Evolutionary conservation across 305 asterid genomes (phyloP).

Genomic region (Rubia balearica): DNA sequence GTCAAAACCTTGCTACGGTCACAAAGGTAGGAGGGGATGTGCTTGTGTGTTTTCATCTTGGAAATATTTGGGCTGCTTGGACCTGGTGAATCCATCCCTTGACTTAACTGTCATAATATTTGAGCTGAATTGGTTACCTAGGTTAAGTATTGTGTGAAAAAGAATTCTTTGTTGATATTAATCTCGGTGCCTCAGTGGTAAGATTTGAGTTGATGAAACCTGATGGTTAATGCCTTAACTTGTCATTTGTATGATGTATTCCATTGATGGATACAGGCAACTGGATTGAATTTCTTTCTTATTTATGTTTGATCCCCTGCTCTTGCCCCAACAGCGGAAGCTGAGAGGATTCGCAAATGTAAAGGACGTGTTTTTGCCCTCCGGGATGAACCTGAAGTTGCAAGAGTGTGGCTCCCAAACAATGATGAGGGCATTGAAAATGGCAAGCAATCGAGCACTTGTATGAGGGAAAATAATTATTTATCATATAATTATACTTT

Average conservation of each 20-base stretch:
- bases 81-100: neutral
- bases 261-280: neutral
- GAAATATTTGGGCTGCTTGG: neutral
- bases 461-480: too few relatives aligned
- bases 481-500: too few relatives aligned
- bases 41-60: conserved; percentile 3
- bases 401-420: conserved; percentile 82
- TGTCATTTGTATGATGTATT: neutral
- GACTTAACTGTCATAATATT: neutral
- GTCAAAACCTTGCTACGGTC: neutral
- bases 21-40: neutral
- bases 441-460: too few relatives aligned
- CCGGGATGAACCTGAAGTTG: conserved; percentile 75
- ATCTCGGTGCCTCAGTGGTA: neutral
- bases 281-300: neutral
- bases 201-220: neutral
- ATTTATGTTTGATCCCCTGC: neutral
- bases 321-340: conserved; percentile 45
- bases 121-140: neutral
- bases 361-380: conserved; percentile 84
- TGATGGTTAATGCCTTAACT: neutral
- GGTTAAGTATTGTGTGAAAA: neutral
- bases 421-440: too few relatives aligned
- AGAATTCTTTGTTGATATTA: neutral
- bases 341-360: conserved; percentile 68